A percentile compares a stretch with the other conserved stretches of the same genome.
Conservation (phyloP, 2,329 filamentous ascomycete species). For the Lizonia empirigonia region DNA sequence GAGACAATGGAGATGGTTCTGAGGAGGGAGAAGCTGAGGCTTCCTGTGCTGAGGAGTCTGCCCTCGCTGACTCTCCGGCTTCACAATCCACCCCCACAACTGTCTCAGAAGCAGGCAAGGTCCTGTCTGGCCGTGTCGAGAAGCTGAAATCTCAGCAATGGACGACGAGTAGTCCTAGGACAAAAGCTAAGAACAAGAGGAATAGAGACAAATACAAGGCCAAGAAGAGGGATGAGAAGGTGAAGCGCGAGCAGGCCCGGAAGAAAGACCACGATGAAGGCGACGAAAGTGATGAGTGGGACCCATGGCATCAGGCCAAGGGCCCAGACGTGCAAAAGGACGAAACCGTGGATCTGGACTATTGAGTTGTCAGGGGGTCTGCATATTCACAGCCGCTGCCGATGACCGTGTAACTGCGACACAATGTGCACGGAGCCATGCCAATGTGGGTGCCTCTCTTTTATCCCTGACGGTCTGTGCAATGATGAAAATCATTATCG, state of each 20-base stretch:
- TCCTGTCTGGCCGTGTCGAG: conserved; percentile 21
- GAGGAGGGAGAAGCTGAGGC: conserved; percentile 19
- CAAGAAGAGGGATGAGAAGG: conserved; percentile 30
- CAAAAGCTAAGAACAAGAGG: conserved; percentile 33
- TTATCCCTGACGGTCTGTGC: conserved; percentile 12
- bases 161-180: conserved; percentile 33
- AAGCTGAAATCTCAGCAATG: conserved; percentile 35
- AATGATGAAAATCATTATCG: conserved; percentile 91
- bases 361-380: conserved; percentile 38
- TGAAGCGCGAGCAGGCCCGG: conserved; percentile 26
- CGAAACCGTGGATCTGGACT: conserved; percentile 54
- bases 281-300: conserved; percentile 49
- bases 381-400: not conserved
- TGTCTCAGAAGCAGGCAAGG: conserved; percentile 14
- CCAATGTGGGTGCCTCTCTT: conserved; percentile 16
- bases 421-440: too few species aligned
- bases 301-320: conserved; percentile 52
- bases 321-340: conserved; percentile 52
- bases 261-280: conserved; percentile 19
- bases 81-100: not conserved
- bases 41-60: not conserved
- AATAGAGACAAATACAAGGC: conserved; percentile 33
- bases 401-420: not conserved
- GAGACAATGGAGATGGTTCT: conserved; percentile 29
- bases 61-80: not conserved